These are phyloP conservation scores for Mortierella antarctica DNA, from an alignment of 192 early-diverging fungal genomes.

Conservation along the genomic window DNA sequence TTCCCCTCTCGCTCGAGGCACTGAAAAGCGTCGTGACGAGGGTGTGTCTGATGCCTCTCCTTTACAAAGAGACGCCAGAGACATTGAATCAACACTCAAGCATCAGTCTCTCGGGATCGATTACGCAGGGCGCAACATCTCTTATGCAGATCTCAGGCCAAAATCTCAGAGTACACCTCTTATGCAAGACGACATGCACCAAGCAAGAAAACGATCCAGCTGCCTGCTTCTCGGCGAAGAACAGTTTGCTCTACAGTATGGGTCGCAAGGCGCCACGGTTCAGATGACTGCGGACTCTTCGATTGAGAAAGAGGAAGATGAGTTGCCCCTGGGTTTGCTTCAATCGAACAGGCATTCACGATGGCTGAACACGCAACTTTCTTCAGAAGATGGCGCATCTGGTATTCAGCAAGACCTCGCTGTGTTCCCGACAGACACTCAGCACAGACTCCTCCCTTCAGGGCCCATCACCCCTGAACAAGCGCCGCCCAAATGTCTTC, in stretches of 20 bases:
- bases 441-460: constrained; percentile 20
- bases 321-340: constrained; percentile 15
- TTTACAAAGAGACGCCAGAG: constrained; percentile 2
- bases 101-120: constrained; percentile 9
- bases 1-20: too few species aligned
- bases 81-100: constrained; percentile 11
- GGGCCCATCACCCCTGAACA: constrained; percentile 26
- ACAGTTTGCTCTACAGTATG: neutral
- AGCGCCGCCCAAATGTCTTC: neutral
- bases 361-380: constrained; percentile 32
- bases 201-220: too few species aligned
- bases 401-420: neutral
- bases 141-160: too few species aligned
- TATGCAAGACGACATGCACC: too few species aligned
- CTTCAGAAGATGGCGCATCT: constrained; percentile 22
- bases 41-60: neutral
- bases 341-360: constrained; percentile 27
- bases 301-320: constrained; percentile 20
- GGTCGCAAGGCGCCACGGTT: neutral
- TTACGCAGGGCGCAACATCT: neutral
- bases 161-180: too few species aligned
- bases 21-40: neutral
- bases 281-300: neutral
- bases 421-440: neutral
- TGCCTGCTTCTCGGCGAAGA: too few species aligned